phyloP scores from a whole-genome alignment of 495 filamentous ascomycete species.

The Neurospora intermedia region DNA sequence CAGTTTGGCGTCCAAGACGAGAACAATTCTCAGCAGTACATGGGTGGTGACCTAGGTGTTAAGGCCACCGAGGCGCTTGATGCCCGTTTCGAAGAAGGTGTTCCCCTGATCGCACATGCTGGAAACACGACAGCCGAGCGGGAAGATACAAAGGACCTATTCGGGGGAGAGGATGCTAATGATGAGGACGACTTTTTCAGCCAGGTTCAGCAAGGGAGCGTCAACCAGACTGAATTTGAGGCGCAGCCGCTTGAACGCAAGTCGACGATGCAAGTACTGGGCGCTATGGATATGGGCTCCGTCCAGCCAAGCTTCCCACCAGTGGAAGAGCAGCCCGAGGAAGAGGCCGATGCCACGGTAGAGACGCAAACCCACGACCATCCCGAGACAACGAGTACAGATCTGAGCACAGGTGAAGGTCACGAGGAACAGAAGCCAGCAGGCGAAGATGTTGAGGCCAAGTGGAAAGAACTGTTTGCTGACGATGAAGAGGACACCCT shows the following conservation, averaged over 20 bases:
- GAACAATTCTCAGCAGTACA: slow-evolving; percentile 12
- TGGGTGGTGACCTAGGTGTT: slow-evolving; percentile 29
- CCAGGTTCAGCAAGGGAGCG: slow-evolving; percentile 21
- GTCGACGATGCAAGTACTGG: slow-evolving; percentile 47
- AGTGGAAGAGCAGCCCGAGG: slow-evolving; percentile 25
- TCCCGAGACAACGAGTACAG: neutral
- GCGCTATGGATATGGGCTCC: slow-evolving; percentile 14
- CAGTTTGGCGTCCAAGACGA: slow-evolving; percentile 13
- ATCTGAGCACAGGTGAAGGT: neutral
- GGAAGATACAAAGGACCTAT: slow-evolving; percentile 15
- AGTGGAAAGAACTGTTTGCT: slow-evolving; percentile 74
- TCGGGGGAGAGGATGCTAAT: slow-evolving; percentile 26
- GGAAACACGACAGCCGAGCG: slow-evolving; percentile 6
- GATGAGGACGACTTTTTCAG: slow-evolving; percentile 45
- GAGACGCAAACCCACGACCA: slow-evolving; percentile 4
- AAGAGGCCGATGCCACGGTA: slow-evolving; percentile 5
- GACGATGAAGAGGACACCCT: slow-evolving; percentile 69
- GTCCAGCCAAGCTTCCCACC: slow-evolving; percentile 19
- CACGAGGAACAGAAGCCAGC: slow-evolving; percentile 9
- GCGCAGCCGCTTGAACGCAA: slow-evolving; percentile 41
- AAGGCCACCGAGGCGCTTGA: slow-evolving; percentile 27
- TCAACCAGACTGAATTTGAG: slow-evolving; percentile 6
- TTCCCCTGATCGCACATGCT: slow-evolving; percentile 41
- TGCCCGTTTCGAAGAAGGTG: slow-evolving; percentile 48
- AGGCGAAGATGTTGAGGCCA: slow-evolving; percentile 53